Evolutionary conservation across 2,329 filamentous ascomycete species (phyloP).

Genomic region (Trichophyton verrucosum): DNA sequence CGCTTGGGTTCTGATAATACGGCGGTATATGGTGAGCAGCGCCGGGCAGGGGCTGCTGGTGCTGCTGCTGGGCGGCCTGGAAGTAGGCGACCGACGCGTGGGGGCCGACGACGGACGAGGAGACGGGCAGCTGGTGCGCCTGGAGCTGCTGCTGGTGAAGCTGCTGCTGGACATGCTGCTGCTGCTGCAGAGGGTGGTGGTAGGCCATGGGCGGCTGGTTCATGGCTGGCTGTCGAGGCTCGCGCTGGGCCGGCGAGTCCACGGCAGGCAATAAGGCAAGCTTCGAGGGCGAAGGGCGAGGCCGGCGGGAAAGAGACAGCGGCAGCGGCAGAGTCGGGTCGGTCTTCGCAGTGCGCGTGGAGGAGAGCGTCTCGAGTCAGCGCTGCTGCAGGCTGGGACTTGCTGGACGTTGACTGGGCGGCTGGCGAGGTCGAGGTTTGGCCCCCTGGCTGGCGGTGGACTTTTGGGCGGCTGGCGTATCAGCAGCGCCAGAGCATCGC

Average conservation of each 20-base stretch:
- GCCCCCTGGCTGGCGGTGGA: background rate
- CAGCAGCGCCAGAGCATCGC: background rate
- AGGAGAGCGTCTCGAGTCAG: no score
- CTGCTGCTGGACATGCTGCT: conserved; percentile 1
- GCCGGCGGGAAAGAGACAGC: no score
- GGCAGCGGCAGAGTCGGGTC: no score
- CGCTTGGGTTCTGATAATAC: conserved; percentile 10
- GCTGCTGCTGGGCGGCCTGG: conserved; percentile 5
- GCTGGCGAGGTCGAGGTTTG: background rate
- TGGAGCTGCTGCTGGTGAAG: conserved; percentile 12
- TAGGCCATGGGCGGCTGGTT: conserved; percentile 15
- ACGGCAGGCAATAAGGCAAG: background rate
- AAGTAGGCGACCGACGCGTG: conserved; percentile 3
- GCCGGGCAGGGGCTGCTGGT: background rate
- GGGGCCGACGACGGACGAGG: conserved; percentile 8
- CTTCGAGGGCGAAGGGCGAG: no score
- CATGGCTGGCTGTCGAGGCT: background rate
- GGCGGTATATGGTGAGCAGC: conserved; percentile 7
- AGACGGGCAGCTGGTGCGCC: conserved; percentile 12
- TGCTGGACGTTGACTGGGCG: no score
- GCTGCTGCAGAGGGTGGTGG: conserved; percentile 11
- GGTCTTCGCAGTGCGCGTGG: no score
- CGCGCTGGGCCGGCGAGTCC: background rate
- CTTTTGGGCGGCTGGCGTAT: background rate
- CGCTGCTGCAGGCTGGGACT: no score